These are phyloP conservation scores for Arxiozyma heterogenica DNA, from an alignment of 1,139 yeast species.

Conservation along the genomic window DNA sequence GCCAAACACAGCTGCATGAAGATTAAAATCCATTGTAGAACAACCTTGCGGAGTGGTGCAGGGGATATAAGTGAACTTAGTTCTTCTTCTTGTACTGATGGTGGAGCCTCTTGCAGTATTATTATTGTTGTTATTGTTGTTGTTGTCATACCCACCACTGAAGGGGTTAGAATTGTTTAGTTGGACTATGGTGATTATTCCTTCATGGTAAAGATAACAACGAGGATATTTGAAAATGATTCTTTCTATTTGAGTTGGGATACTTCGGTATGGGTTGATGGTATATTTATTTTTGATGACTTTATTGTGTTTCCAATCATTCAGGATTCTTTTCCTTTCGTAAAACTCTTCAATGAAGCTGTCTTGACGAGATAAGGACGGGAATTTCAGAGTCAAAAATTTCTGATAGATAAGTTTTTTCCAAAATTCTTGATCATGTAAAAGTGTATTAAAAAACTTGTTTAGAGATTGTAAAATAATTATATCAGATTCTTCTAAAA, in stretches of 20 bases:
- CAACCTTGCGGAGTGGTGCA: constrained; percentile 34
- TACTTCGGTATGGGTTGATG: constrained; percentile 13
- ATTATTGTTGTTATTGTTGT: too few species aligned
- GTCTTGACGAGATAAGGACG: constrained; percentile 47
- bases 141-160: too few species aligned
- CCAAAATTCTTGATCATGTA: constrained; percentile 56
- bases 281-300: constrained; percentile 30
- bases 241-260: constrained; percentile 19
- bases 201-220: constrained; percentile 32
- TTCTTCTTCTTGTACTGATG: constrained; percentile 19
- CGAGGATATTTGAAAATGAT: constrained; percentile 32
- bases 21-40: constrained; percentile 31
- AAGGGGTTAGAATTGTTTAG: constrained; percentile 1
- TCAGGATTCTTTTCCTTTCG: constrained; percentile 36
- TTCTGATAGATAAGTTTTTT: constrained; percentile 42
- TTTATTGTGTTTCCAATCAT: constrained; percentile 47
- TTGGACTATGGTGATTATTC: constrained; percentile 30
- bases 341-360: constrained; percentile 51
- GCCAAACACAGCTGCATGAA: constrained; percentile 36
- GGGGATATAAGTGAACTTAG: constrained; percentile 30
- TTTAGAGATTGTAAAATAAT: constrained; percentile 46
- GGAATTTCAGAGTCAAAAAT: constrained; percentile 42
- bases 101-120: constrained; percentile 3
- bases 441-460: constrained; percentile 41
- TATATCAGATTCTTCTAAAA: constrained; percentile 49